phyloP scores from a whole-genome alignment of 768 basidiomycete species.

The Leccinum imitatum region DNA sequence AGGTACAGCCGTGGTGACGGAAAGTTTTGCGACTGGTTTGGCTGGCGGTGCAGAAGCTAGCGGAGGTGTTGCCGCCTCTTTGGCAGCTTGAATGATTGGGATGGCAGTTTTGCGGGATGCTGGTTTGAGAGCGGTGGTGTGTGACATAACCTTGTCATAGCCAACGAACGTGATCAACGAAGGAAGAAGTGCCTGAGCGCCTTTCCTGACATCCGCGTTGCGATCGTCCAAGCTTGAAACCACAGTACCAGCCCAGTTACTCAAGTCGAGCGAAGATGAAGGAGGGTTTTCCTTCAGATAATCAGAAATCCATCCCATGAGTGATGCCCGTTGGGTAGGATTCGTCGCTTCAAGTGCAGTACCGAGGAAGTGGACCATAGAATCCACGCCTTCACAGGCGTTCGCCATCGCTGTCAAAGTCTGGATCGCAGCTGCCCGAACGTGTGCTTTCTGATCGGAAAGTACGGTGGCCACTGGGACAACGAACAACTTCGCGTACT shows the following conservation, averaged over 20 bases:
- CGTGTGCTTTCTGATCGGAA: conserved; percentile 89
- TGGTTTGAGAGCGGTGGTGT: conserved; percentile 85
- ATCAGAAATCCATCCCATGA: conserved; percentile 78
- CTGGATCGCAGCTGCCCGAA: conserved; percentile 73
- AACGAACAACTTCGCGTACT: conserved; percentile 74
- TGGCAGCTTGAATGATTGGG: conserved; percentile 87
- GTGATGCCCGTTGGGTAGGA: conserved; percentile 78
- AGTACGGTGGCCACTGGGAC: conserved; percentile 79
- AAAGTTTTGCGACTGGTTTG: conserved; percentile 29
- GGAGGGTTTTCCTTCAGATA: conserved; percentile 71
- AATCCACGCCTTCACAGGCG: conserved; percentile 82
- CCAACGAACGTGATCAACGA: conserved; percentile 71
- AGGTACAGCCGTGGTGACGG: conserved; percentile 19
- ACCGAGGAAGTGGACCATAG: conserved; percentile 74
- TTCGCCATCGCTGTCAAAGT: conserved; percentile 81
- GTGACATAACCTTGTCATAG: conserved; percentile 81
- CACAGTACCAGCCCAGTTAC: conserved; percentile 59
- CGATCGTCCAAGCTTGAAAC: conserved; percentile 88
- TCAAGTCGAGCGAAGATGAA: conserved; percentile 60
- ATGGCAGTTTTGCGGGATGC: conserved; percentile 83
- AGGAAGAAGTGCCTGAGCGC: conserved; percentile 80
- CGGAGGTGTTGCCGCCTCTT: conserved; percentile 39
- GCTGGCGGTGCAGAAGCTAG: conserved; percentile 32
- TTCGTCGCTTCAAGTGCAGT: conserved; percentile 83
- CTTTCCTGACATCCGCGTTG: conserved; percentile 88